These are phyloP conservation scores for Sabuloglossum arenarium DNA, from an alignment of 495 filamentous ascomycete genomes.

Conservation along the genomic window DNA sequence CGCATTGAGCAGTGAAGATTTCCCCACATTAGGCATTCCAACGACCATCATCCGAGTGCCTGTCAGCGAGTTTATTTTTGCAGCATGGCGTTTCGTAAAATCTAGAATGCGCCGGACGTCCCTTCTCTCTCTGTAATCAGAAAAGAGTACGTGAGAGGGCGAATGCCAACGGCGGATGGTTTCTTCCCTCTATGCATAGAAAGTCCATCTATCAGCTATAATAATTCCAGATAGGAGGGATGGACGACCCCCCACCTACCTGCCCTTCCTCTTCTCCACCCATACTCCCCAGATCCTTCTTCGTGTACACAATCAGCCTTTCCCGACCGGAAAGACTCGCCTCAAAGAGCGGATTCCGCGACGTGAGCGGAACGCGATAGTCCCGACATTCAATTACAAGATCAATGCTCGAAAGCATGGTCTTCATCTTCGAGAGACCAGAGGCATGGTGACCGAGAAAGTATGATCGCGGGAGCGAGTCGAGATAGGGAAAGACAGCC, in stretches of 20 bases:
- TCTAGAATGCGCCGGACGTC: constrained; percentile 33
- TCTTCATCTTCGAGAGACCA: constrained; percentile 72
- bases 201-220: neutral
- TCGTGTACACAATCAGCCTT: constrained; percentile 79
- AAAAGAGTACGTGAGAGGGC: constrained; percentile 41
- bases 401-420: constrained; percentile 56
- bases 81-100: constrained; percentile 29
- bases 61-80: constrained; percentile 29
- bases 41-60: constrained; percentile 70
- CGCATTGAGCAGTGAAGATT: constrained; percentile 78
- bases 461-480: constrained; percentile 70
- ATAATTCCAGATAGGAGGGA: constrained; percentile 8
- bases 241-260: constrained; percentile 9
- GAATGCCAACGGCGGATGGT: constrained; percentile 36
- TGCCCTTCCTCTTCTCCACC: constrained; percentile 10
- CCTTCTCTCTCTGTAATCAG: constrained; percentile 26
- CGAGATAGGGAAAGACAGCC: constrained; percentile 38
- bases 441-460: constrained; percentile 88
- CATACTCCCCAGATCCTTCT: constrained; percentile 48
- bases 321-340: constrained; percentile 42
- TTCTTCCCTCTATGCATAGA: constrained; percentile 17
- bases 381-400: constrained; percentile 92
- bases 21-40: constrained; percentile 92
- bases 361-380: constrained; percentile 71
- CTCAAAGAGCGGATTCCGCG: constrained; percentile 83